Evolutionary conservation across 1,139 yeast genomes (phyloP), one percentile per base, ranked within the genome.

Genomic region (Pichia sp.): DNA sequence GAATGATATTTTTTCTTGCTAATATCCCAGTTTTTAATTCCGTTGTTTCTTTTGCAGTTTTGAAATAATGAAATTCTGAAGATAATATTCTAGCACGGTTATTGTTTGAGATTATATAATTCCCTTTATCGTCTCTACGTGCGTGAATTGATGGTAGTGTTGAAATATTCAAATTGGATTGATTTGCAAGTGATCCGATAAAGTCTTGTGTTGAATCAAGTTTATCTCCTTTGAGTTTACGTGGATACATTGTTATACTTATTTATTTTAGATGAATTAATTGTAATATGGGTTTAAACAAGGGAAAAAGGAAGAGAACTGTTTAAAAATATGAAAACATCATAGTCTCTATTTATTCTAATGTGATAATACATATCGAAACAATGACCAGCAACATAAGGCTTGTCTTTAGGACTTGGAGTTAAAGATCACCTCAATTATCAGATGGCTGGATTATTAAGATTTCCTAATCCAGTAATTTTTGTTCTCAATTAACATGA

Each of bases 201-300:
- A 52, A 50, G 39, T 51, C 52, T 1, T 32, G 18, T 10, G 4
- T 3, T n/a, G 51, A 48, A 29, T 43, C 44, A 5, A 53, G 40
- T 25, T 40, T 39, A 38, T 53, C 50, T 5, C 51, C 55, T 38
- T 43, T 48, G 1, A 44, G 34, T 32, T 45, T 45, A 7, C 43
- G 34, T 8, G 36, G 34, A 31, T 49, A 47, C 45, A 46, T 45
- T 38, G 28, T 40, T n/a, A 3, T 34, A 18, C 18, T 18, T 18
- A 18, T 18, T 18, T 18, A 18, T 18, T 18, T 18, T 18, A 18
- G 18, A 18, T 18, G 18, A 18, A 18, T 18, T 18, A 18, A 18
- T 18, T 18, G 18, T 18, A 18, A 18, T 18, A 18, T 18, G 18
- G 18, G 18, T 18, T 18, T 18, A 18, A 18, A 18, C 18, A 29